These are phyloP conservation scores for Microthlaspi erraticum DNA, from an alignment of 345 rosid species.

Conservation along the genomic window DNA sequence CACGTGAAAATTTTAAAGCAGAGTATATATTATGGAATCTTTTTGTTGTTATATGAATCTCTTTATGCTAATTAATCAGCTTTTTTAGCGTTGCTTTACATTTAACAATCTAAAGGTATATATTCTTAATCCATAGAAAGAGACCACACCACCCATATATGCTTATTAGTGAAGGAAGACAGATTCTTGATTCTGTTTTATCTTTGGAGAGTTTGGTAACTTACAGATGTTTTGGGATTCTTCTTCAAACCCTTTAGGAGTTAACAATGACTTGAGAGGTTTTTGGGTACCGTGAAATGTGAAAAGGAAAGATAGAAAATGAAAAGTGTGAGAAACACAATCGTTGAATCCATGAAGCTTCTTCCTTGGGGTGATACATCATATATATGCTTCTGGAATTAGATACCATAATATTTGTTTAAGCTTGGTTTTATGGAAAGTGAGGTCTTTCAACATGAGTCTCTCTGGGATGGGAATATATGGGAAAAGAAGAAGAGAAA, in stretches of 20 bases:
- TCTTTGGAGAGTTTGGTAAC: slow-evolving; percentile 31
- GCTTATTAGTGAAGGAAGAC: slow-evolving; percentile 43
- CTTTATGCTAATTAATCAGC: slow-evolving; percentile 33
- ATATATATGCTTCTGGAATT: slow-evolving; percentile 43
- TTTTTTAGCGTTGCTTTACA: slow-evolving; percentile 22
- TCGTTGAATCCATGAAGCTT: slow-evolving; percentile 37
- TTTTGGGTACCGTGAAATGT: slow-evolving; percentile 41
- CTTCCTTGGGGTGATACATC: slow-evolving; percentile 19
- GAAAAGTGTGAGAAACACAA: slow-evolving; percentile 36
- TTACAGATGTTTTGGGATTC: slow-evolving; percentile 34
- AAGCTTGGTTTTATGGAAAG: slow-evolving; percentile 38
- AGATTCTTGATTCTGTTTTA: slow-evolving; percentile 43
- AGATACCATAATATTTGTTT: slow-evolving; percentile 46
- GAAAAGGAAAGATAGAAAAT: slow-evolving; percentile 31
- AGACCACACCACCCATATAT: slow-evolving; percentile 44
- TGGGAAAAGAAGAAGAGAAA: slow-evolving; percentile 36
- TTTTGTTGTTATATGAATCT: slow-evolving; percentile 38
- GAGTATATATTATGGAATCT: slow-evolving; percentile 35
- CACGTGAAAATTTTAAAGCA: slow-evolving; percentile 34
- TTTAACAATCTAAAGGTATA: slow-evolving; percentile 36
- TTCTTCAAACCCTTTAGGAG: slow-evolving; percentile 31
- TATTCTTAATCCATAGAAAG: slow-evolving; percentile 42
- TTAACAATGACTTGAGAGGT: slow-evolving; percentile 42
- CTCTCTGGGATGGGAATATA: slow-evolving; percentile 40
- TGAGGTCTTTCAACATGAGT: slow-evolving; percentile 33